Percentiles rank a stretch among this genome's conserved stretches.
These are phyloP conservation scores for Bipolaris cookei DNA, from an alignment of 2,329 filamentous ascomycete species.

Conservation along the genomic window DNA sequence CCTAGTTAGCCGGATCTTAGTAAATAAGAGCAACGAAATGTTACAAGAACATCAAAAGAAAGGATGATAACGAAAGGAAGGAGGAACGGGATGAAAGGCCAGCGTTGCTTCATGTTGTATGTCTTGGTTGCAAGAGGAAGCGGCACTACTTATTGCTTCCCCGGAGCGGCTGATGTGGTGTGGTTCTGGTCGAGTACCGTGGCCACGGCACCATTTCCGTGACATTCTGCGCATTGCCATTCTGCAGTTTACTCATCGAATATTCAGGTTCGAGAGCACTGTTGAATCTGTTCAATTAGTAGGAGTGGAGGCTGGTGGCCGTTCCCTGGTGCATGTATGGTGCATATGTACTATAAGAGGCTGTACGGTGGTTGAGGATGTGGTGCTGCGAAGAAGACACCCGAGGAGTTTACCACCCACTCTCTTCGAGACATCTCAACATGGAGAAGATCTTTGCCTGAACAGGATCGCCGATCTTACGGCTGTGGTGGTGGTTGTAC, in stretches of 20 bases:
- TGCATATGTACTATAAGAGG: background rate
- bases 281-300: background rate
- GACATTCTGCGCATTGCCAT: background rate
- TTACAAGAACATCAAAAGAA: background rate
- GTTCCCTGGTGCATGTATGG: background rate
- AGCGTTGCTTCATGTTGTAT: background rate
- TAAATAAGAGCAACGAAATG: background rate
- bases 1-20: background rate
- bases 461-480: too few relatives aligned
- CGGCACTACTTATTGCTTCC: background rate
- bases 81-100: background rate
- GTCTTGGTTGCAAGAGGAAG: slow-evolving; percentile 2
- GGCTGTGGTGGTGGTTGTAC: background rate
- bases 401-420: too few relatives aligned
- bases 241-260: background rate
- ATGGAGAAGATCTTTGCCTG: too few relatives aligned
- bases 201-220: background rate
- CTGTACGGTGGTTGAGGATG: background rate
- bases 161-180: slow-evolving; percentile 6
- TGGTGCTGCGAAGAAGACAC: background rate
- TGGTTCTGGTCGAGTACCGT: slow-evolving; percentile 11
- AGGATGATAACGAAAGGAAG: background rate
- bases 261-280: background rate
- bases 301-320: too few relatives aligned
- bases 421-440: too few relatives aligned